Evolutionary conservation across 371 early-diverging fungal genomes (phyloP), one percentile per base, ranked within the genome.

Genomic region (Dichotomocladium elegans): DNA sequence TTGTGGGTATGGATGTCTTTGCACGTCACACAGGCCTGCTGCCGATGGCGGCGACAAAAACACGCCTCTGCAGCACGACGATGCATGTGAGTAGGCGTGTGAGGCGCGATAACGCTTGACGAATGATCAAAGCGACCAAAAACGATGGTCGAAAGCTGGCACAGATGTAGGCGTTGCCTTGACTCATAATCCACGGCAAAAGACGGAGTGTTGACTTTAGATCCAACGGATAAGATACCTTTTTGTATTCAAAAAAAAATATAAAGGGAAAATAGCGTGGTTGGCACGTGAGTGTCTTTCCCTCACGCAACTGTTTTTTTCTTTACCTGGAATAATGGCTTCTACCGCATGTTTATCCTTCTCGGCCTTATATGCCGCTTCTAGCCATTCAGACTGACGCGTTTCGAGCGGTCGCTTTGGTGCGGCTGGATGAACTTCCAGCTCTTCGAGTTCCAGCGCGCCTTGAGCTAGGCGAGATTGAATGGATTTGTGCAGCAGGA

Each of bases 391-490:
- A 6, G 11, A 9, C 14, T 47, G 27, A n/a, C 28, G 34, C 8
- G 3, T 19, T 17, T 4, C 14, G 34, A 4, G 8, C 10, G 27
- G 29, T 29, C 11, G 22, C 26, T 19, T 48, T 26, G 43, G 11
- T 44, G n/a, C 53, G 61, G 11, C 61, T 41, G 6, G 75, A 62
- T 6, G 40, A 28, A 10, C 63, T 55, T n/a, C n/a, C 9, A 71
- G 41, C 41, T 74, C 71, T 19, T 63, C 47, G 10, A 71, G 42
- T 26, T 75, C 75, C 5, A 69, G 57, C 51, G 73, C 68, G 8
- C 72, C 72, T 40, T 75, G 79, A 44, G 69, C 67, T 24, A 73
- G 58, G 22, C 69, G 69, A 24, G 73, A 66, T 45, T 69, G 69
- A 53, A 73, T 73, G 10, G 73, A 73, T 8, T 66, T 54, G 45